Evolutionary conservation across 1,284 basidiomycete genomes (phyloP), one percentile per base, ranked within the genome.

Genomic region (Vanrija sp.): DNA sequence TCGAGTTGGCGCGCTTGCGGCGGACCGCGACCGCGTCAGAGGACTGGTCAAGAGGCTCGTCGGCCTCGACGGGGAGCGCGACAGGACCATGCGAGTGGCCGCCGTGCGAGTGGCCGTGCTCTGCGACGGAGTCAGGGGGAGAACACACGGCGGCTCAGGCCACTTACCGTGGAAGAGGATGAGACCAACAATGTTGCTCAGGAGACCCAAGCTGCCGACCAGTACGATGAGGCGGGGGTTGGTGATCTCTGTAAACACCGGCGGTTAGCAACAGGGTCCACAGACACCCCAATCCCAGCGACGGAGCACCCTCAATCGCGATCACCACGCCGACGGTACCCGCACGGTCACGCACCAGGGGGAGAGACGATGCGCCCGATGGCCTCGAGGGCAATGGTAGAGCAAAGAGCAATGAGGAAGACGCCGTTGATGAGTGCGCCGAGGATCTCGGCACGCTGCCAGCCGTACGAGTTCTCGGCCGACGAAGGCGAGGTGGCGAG

Each of bases 371-470:
- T 89, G 35, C 96, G 84, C 61, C 90, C 85, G 44, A 98, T 77
- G 6, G 96, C 95, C 75, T 98, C 95, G 69, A 98, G 79, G 49
- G 84, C 87, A 68, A 99, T 97, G 16, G 92, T 91, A 76, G 97
- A 93, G 78, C 95, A 99, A 1, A 98, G 83, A 0, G 96, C 95
- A 45, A 92, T 79, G 3, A 98, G 83, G 78, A 98, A 98, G 51
- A 98, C 94, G 47, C 96, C 95, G 68, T 99, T 99, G 68, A 98
- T 79, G 44, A 98, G 81, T 0, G 92, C 91, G 25, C 92, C 92
- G 8, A 99, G 83, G 57, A 98, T 96, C 72, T 99, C 96, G n/a
- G 96, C 96, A 53, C 96, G 83, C 76, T 98, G 95, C 93, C 94
- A 98, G 19, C 69, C 72, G 61, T 75, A 76, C n/a, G 71, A 73